Conservation (phyloP, 306 rosid genomes). For the Lagenaria siceraria region DNA sequence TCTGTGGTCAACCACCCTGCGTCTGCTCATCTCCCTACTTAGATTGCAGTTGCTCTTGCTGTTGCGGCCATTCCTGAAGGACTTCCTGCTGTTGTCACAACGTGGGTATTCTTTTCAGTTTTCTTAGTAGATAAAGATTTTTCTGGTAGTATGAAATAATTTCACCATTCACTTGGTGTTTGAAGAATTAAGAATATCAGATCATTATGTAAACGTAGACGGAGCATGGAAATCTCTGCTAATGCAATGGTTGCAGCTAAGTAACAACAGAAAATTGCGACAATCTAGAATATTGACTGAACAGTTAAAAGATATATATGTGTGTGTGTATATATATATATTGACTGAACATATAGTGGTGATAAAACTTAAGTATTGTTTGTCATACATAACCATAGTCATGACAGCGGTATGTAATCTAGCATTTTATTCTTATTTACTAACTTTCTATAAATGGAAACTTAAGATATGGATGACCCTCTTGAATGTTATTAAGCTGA, state of each 20-base stretch:
- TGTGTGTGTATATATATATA: too few species aligned
- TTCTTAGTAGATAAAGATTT: not conserved
- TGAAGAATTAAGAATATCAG: not conserved
- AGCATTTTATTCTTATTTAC: not conserved
- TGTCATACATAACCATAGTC: not conserved
- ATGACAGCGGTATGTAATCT: not conserved
- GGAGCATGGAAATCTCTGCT: not conserved
- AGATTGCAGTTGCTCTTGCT: constrained; percentile 99
- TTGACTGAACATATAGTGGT: not conserved
- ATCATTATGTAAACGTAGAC: not conserved
- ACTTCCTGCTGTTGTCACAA: constrained; percentile 97
- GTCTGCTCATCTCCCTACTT: constrained; percentile 10
- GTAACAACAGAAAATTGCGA: not conserved
- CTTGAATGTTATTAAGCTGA: not conserved
- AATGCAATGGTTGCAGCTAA: not conserved
- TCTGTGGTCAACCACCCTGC: not conserved
- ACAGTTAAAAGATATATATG: too few species aligned
- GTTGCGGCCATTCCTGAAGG: constrained; percentile 99
- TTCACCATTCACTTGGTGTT: not conserved
- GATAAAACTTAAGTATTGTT: not conserved
- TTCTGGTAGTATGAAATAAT: not conserved
- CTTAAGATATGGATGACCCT: not conserved
- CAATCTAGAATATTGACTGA: not conserved
- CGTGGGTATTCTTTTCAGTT: constrained; percentile 41
- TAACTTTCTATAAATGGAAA: not conserved